Evolutionary conservation across 2,329 filamentous ascomycete species (phyloP).

Genomic region (Blumeria hordei): DNA sequence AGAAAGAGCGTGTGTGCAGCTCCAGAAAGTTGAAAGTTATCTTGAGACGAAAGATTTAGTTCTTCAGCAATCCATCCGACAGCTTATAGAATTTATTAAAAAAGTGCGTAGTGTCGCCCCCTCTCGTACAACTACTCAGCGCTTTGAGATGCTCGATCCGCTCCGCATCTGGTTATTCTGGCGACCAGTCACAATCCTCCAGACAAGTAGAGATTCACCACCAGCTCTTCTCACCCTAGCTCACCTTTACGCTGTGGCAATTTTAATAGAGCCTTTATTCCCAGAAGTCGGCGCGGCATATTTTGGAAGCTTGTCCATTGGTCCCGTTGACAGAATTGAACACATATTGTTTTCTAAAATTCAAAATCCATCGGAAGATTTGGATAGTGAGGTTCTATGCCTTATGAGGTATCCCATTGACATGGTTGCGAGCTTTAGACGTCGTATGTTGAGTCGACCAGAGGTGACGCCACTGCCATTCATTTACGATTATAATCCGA

Average conservation of each 20-base stretch:
- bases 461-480: conserved; percentile 23
- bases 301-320: conserved; percentile 56
- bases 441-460: conserved; percentile 39
- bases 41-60: conserved; percentile 47
- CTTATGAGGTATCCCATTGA: conserved; percentile 53
- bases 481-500: neutral
- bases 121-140: conserved; percentile 48
- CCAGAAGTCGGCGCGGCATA: conserved; percentile 79
- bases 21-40: conserved; percentile 42
- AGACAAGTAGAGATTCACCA: conserved; percentile 50
- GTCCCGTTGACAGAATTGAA: conserved; percentile 69
- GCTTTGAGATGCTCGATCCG: conserved; percentile 74
- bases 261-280: conserved; percentile 75
- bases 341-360: conserved; percentile 46
- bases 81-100: conserved; percentile 49
- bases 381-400: conserved; percentile 34
- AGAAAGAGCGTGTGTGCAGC: conserved; percentile 38
- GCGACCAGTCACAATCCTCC: conserved; percentile 67
- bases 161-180: conserved; percentile 88
- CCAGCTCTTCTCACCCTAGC: conserved; percentile 64
- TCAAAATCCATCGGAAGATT: conserved; percentile 28
- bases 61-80: conserved; percentile 35
- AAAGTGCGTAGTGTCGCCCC: conserved; percentile 47
- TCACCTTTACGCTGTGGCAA: conserved; percentile 72
- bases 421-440: conserved; percentile 42